phyloP scores from a whole-genome alignment of 495 filamentous ascomycete species.

The Hyaloscypha hepaticicola region DNA sequence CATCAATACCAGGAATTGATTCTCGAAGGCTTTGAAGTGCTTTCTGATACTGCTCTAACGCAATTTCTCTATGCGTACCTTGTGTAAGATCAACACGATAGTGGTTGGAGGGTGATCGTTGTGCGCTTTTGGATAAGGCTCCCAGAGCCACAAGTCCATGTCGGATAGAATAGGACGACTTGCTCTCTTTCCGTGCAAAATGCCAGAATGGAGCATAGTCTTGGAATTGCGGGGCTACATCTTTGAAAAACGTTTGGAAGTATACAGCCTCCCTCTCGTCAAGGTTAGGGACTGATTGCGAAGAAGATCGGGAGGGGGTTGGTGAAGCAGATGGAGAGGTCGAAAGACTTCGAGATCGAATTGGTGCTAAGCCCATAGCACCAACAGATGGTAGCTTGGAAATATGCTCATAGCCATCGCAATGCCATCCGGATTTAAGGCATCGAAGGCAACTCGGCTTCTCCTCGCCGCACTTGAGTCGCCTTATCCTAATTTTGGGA shows the following conservation, averaged over 20 bases:
- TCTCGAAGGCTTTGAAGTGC: slow-evolving; percentile 21
- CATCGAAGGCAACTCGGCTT: slow-evolving; percentile 53
- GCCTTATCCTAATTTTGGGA: slow-evolving; percentile 29
- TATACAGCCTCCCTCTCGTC: slow-evolving; percentile 11
- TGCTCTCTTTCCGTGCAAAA: slow-evolving; percentile 10
- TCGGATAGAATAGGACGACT: slow-evolving; percentile 9
- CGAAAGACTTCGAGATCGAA: neutral
- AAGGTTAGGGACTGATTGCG: neutral
- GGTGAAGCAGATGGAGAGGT: slow-evolving; percentile 2
- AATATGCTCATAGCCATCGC: slow-evolving; percentile 48
- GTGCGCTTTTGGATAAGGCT: slow-evolving; percentile 14
- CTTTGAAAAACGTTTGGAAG: slow-evolving; percentile 22
- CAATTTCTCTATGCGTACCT: slow-evolving; percentile 21
- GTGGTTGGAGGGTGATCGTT: neutral
- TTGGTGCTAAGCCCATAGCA: neutral
- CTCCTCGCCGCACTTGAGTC: slow-evolving; percentile 58
- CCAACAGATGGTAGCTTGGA: slow-evolving; percentile 18
- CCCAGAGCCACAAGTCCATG: slow-evolving; percentile 24
- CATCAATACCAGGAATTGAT: neutral
- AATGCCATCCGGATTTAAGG: slow-evolving; percentile 48
- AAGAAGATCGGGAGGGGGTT: slow-evolving; percentile 1
- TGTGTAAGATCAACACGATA: slow-evolving; percentile 14
- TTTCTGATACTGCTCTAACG: slow-evolving; percentile 27
- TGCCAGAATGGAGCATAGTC: slow-evolving; percentile 13
- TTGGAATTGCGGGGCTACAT: slow-evolving; percentile 9